Evolutionary conservation across 1,284 basidiomycete genomes (phyloP), one percentile per base, ranked within the genome.

Genomic region (Crucibulum cyathiforme): DNA sequence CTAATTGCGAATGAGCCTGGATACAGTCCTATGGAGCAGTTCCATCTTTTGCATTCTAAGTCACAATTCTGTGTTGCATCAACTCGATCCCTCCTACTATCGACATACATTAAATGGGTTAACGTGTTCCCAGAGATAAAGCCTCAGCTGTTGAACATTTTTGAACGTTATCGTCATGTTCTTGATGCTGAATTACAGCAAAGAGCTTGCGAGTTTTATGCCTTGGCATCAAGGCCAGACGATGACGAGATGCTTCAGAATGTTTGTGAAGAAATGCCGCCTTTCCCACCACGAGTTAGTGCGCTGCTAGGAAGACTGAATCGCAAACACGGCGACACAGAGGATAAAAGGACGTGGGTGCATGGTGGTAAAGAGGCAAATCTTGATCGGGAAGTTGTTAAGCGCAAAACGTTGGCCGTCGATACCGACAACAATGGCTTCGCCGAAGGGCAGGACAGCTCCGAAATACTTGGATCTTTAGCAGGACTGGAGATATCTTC

Each of bases 111-210:
- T 81, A 99, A 99, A 83, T 98, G 95, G 97, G 94, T 98, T 63
- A 99, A 99, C 74, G 90, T 99, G 56, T 99, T 99, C 79, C 98
- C 98, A 7, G 98, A 99, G 77, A 98, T 99, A 77, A 96, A 97
- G 67, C 87, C 91, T 24, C 95, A 98, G 71, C 86, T 99, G 24
- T 74, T 98, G 69, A 94, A 92, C 74, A 95, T 99, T 63, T 97
- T 99, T 71, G 95, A 98, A 68, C 93, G 95, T n/a, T 99, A 98
- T 76, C 90, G 94, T 19, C 95, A 98, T 71, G 95, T 98, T 38
- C 87, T 99, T n/a, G 97, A 99, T 74, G 90, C 96, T 19, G 98
- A 99, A 72, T 84, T 99, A 5, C 98, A 99, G 76, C 98, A 99
- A 75, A 90, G 98, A 50, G 98, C 98, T 46, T 99, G 97, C 85